Base-by-base conservation (phyloP, 176 grass and related monocot species). In the Dendrocalamus sinicus region DNA sequence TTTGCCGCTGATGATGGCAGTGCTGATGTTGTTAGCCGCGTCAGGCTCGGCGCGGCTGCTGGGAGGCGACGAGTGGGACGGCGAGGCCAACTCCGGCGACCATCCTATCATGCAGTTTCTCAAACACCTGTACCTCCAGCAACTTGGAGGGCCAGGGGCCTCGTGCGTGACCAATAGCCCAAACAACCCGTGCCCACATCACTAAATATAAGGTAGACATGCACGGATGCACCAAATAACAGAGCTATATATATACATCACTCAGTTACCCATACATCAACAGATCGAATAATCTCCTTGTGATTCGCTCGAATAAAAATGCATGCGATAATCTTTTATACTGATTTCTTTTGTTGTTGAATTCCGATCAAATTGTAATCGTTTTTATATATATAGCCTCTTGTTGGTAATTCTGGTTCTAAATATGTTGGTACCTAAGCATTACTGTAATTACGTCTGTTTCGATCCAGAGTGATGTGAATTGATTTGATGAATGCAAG, bases 81-180 rank as follows among this genome's bases (percentile, higher is more conserved):
- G 55, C 5, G 44, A 23, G 46, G 30, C 58, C 32, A n/a, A 32
- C 46, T 64, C 57, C 32, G 45, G 55, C 3, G 54, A 72, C 13
- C 55, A 72, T 55, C 45, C 80, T 9, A 0, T 64, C 11, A 30
- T 84, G 19, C 54, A 72, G 6, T 72, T 43, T 3, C 5, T 53
- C 55, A 48, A 65, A 23, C 53, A 53, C 15, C 15, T 83, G 15
- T 88, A 78, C 44, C 53, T 88, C 44, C 86, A 83, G 79, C 62
- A 77, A 10, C 65, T 81, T 15, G 0, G 0, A 0, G 28, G 26
- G 0, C 0, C 8, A 8, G 20, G 41, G 1, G 0, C 2, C 9
- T 80, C 76, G 0, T 62, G 67, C 23, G 0, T 0, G 0, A 80
- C 76, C 6, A 1, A 30, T 12, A 2, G 22, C 69, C 16, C 46